Percentiles rank a stretch among this genome's conserved stretches.
Evolutionary conservation across 2,329 filamentous ascomycete genomes (phyloP).

Genomic region (Beauveria sp.): DNA sequence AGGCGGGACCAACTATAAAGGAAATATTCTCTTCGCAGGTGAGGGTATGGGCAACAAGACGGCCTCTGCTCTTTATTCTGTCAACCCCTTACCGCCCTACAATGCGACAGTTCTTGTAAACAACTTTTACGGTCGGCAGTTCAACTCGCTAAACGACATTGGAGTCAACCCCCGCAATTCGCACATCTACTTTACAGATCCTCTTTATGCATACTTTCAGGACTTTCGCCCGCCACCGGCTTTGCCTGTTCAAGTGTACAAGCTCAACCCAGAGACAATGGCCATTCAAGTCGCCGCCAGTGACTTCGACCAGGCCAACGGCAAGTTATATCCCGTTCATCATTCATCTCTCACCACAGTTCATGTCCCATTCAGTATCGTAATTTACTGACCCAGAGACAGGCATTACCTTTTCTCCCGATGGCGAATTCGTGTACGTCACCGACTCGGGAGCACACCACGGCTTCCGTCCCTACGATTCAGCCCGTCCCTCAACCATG

Average conservation of each 20-base stretch:
- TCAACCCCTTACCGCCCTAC: not conserved
- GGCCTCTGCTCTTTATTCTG: not conserved
- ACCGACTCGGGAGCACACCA: constrained; percentile 47
- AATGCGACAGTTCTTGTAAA: constrained; percentile 38
- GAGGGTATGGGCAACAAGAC: constrained; percentile 39
- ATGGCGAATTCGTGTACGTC: constrained; percentile 44
- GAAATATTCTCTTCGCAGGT: constrained; percentile 39
- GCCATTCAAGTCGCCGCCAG: constrained; percentile 49
- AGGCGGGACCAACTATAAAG: constrained; percentile 44
- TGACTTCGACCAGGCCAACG: constrained; percentile 48
- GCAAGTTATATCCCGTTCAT: constrained; percentile 15
- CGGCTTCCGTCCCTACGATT: constrained; percentile 34
- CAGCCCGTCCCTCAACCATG: constrained; percentile 38
- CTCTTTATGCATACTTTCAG: constrained; percentile 51
- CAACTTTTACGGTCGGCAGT: constrained; percentile 51
- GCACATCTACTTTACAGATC: constrained; percentile 60
- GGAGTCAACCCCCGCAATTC: constrained; percentile 43
- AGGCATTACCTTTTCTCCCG: constrained; percentile 49
- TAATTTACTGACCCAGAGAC: not conserved
- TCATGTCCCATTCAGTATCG: too few relatives aligned
- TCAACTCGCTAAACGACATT: constrained; percentile 54
- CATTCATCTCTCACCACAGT: not conserved
- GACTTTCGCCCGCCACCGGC: constrained; percentile 46
- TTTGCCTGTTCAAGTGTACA: constrained; percentile 51
- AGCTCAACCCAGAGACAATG: constrained; percentile 41